Evolutionary conservation across 495 filamentous ascomycete species (phyloP), one percentile per base, ranked within the genome.

Genomic region (Xylaria grammica): DNA sequence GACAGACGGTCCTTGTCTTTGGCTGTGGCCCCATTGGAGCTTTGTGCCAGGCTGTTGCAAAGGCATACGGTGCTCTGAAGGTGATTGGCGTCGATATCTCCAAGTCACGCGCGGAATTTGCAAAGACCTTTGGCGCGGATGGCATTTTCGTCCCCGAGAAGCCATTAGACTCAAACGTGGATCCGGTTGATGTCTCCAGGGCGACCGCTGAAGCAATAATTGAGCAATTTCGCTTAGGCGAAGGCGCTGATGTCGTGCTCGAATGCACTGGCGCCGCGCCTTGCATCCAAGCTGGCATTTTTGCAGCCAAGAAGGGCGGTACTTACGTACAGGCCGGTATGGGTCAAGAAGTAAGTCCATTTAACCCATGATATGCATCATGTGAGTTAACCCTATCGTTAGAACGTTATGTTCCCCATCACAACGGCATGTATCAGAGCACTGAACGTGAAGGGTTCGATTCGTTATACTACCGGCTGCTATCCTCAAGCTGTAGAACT

Each of bases 291-390:
- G 81, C 81, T 0, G 85, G 83, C 7, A 80, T 86, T 29, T 77
- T 85, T 59, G 79, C 81, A 30, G 71, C 84, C 10, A 80, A 79
- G 38, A 77, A 74, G 57, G 84, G 85, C 9, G 85, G 86, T 13
- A 86, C 79, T 6, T 87, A 84, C 64, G 85, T 89, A 3, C 85
- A 89, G 69, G 84, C 81, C 46, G 86, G 86, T 17, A 84, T 88
- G 81, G 85, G 84, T 0, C 80, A 80, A 51, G 81, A 79, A 65
- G 82, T 86, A 69, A 81, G 86, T 48, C 30, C n/a, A n/a, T n/a
- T n/a, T n/a, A n/a, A n/a, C n/a, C n/a, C n/a, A n/a, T n/a, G n/a
- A n/a, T n/a, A 9, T 32, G 19, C 32, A 40, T 17, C 13, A 24
- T 22, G 11, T 44, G 36, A 1, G 27, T 22, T 44, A 69, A n/a